Evolutionary conservation across 371 early-diverging fungal species (phyloP).

Genomic region (Saksenaea oblongispora): DNA sequence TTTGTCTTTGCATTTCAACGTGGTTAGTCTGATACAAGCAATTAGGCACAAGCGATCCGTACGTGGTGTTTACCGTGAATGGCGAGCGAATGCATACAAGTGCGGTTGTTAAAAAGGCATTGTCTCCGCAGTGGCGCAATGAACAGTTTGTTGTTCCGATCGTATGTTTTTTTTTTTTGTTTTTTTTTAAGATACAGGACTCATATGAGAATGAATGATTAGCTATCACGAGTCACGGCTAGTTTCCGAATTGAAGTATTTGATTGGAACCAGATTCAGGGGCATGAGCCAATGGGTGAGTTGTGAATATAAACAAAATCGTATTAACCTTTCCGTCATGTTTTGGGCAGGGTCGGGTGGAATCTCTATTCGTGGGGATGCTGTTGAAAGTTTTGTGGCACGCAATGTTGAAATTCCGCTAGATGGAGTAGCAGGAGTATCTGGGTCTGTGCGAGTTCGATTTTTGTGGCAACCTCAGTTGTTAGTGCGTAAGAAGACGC

Average conservation of each 20-base stretch:
- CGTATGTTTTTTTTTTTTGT: conserved; percentile 38
- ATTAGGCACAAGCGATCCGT: conserved; percentile 81
- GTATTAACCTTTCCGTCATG: background rate
- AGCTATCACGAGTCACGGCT: conserved; percentile 60
- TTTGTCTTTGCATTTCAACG: background rate
- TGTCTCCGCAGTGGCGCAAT: conserved; percentile 80
- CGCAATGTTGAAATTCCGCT: conserved; percentile 40
- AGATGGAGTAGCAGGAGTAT: conserved; percentile 45
- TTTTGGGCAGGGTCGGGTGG: conserved; percentile 39
- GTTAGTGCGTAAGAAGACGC: conserved; percentile 38
- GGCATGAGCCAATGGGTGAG: conserved; percentile 54
- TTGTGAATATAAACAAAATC: background rate
- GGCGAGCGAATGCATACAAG: conserved; percentile 81
- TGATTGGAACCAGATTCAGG: conserved; percentile 80
- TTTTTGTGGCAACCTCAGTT: conserved; percentile 52
- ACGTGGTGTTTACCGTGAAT: conserved; percentile 72
- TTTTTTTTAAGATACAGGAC: background rate
- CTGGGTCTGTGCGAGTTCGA: conserved; percentile 38
- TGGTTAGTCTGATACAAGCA: background rate
- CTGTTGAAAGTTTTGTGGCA: conserved; percentile 41
- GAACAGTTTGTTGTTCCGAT: conserved; percentile 71
- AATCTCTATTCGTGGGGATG: conserved; percentile 42
- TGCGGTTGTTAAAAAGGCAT: conserved; percentile 72
- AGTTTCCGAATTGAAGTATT: conserved; percentile 76
- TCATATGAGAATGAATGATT: background rate